Conservation (phyloP, 1,139 yeast species). For the Yamadazyma atlantica region DNA sequence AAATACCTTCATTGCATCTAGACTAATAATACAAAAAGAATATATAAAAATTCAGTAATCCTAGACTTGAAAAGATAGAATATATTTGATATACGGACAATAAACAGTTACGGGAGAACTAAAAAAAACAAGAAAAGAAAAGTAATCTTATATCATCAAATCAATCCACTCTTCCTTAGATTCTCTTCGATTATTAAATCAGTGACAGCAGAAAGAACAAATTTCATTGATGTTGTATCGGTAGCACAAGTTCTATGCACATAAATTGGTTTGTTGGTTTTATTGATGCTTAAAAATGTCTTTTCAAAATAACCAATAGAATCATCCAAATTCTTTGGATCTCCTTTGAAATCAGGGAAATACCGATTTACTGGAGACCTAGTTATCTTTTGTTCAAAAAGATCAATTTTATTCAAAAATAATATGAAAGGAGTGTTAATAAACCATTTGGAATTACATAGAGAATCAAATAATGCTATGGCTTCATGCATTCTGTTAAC, state of each 20-base stretch:
- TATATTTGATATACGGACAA: background rate
- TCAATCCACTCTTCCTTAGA: constrained; percentile 77
- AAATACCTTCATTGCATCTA: constrained; percentile 6
- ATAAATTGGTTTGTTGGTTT: constrained; percentile 73
- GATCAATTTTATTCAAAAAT: constrained; percentile 84
- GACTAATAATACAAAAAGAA: constrained; percentile 4
- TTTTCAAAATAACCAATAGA: constrained; percentile 68
- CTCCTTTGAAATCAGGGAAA: constrained; percentile 73
- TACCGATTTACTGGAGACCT: constrained; percentile 63
- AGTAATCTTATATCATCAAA: constrained; percentile 29
- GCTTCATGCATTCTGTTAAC: constrained; percentile 94
- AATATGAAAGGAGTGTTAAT: constrained; percentile 81
- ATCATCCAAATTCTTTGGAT: constrained; percentile 60
- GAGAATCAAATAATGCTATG: constrained; percentile 75
- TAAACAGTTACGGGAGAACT: too few relatives aligned
- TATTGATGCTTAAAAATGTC: constrained; percentile 60
- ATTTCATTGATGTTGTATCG: constrained; percentile 82
- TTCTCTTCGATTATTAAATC: constrained; percentile 87
- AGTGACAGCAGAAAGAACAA: constrained; percentile 88
- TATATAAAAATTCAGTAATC: background rate
- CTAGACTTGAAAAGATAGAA: background rate
- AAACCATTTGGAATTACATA: constrained; percentile 88
- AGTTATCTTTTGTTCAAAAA: constrained; percentile 68
- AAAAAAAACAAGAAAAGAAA: constrained; percentile 1
- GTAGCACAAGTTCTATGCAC: constrained; percentile 96